Evolutionary conservation across 2,329 filamentous ascomycete genomes (phyloP).

Genomic region (Botrytis aclada): DNA sequence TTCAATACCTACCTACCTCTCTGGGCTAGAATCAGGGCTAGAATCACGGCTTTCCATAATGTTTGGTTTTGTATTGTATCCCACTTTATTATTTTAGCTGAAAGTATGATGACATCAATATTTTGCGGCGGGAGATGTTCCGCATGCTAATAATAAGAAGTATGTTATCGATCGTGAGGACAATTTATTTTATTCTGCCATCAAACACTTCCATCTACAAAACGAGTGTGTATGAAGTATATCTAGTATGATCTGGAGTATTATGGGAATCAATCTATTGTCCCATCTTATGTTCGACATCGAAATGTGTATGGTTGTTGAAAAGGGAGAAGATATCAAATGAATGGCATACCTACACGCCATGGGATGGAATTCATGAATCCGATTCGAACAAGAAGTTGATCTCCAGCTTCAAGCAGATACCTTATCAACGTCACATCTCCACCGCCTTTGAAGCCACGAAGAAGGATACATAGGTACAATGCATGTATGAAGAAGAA

Average conservation of each 20-base stretch:
- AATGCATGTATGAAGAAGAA: constrained; percentile 1
- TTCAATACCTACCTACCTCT: neutral
- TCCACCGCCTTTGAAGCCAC: neutral
- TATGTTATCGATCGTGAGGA: neutral
- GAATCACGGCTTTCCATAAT: neutral
- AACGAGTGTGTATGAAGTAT: neutral
- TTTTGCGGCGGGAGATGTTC: neutral
- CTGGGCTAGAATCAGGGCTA: neutral
- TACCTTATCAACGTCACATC: neutral
- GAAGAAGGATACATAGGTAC: neutral
- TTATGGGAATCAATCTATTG: neutral
- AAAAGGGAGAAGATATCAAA: neutral
- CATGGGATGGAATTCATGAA: neutral
- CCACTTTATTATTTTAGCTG: neutral
- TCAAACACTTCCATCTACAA: neutral
- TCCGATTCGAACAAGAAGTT: neutral
- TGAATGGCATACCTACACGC: neutral
- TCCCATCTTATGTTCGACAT: neutral
- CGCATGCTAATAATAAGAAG: neutral
- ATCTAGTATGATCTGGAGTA: neutral
- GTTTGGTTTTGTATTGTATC: neutral
- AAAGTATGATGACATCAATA: constrained; percentile 6
- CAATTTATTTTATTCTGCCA: neutral
- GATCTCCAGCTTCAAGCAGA: neutral
- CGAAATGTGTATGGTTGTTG: neutral